phyloP scores from a whole-genome alignment of 164 flowering plant genomes.

The Dillenia suffruticosa region DNA sequence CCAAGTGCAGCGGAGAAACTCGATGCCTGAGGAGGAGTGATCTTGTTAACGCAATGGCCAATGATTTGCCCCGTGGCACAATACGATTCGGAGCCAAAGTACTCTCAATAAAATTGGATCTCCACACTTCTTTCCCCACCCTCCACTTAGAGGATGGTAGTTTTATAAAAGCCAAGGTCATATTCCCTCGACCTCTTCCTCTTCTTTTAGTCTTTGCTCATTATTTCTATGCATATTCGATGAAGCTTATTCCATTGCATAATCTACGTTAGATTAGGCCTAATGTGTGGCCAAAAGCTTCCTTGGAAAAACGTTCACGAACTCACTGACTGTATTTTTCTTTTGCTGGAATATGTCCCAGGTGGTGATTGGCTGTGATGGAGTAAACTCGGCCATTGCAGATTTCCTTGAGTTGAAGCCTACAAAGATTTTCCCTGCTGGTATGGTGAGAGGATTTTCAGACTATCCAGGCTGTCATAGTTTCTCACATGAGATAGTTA shows the following conservation, averaged over 20 bases:
- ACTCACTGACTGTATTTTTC: too few relatives aligned
- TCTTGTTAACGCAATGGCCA: slow-evolving; percentile 25
- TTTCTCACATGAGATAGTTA: slow-evolving; percentile 19
- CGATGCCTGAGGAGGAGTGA: slow-evolving; percentile 41
- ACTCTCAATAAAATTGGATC: slow-evolving; percentile 24
- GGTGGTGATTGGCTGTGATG: slow-evolving; percentile 63
- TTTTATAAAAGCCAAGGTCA: slow-evolving; percentile 36
- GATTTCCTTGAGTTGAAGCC: slow-evolving; percentile 30
- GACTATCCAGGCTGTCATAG: slow-evolving; percentile 38
- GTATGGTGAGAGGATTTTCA: slow-evolving; percentile 36
- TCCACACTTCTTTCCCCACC: slow-evolving; percentile 16
- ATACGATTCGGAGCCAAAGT: slow-evolving; percentile 29
- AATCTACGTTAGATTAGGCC: too few relatives aligned
- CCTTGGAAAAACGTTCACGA: too few relatives aligned
- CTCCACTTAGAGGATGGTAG: slow-evolving; percentile 36
- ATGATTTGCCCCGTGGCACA: slow-evolving; percentile 28
- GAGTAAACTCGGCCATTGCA: slow-evolving; percentile 40
- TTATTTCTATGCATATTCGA: neutral
- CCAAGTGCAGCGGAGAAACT: slow-evolving; percentile 25
- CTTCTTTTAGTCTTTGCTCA: neutral
- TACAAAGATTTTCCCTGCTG: slow-evolving; percentile 12
- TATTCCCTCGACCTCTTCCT: neutral
- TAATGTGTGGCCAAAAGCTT: too few relatives aligned
- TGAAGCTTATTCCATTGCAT: too few relatives aligned
- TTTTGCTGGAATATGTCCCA: slow-evolving; percentile 4